These are phyloP conservation scores for Withania somnifera DNA, from an alignment of 305 asterid species.

Conservation along the genomic window DNA sequence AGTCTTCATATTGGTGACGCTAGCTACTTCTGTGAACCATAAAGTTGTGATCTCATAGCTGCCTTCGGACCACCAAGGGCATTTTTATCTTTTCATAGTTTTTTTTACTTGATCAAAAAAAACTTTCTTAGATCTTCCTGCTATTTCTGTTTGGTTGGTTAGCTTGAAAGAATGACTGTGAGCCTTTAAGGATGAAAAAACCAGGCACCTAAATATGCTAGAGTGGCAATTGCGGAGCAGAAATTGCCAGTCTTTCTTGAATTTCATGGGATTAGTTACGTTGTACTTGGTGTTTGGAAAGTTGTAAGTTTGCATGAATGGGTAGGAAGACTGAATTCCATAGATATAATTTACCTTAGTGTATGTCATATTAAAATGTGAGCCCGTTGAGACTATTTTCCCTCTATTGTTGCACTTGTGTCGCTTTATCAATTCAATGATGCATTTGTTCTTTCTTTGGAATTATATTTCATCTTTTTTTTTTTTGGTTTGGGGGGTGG, in stretches of 20 bases:
- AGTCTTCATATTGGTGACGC: too few relatives aligned
- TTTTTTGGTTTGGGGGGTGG: too few relatives aligned
- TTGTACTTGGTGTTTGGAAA: background rate
- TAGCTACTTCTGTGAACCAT: too few relatives aligned
- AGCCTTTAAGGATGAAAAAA: background rate
- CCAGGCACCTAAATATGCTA: background rate
- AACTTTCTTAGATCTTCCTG: too few relatives aligned
- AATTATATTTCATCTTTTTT: too few relatives aligned
- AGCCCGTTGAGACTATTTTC: background rate
- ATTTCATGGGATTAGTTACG: background rate
- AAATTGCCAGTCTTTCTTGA: background rate
- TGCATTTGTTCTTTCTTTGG: too few relatives aligned
- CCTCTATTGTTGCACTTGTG: background rate
- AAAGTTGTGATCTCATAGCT: background rate
- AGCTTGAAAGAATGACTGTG: too few relatives aligned
- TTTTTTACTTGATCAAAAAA: too few relatives aligned
- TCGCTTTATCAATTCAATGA: background rate
- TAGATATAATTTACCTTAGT: background rate
- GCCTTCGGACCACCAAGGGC: background rate
- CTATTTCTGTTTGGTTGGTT: too few relatives aligned
- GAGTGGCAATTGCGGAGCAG: background rate
- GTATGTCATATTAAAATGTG: background rate
- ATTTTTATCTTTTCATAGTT: too few relatives aligned
- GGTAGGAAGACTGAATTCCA: background rate
- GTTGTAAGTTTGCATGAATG: background rate